Conservation (phyloP, 1,139 yeast genomes). For the Lodderomyces orthopsilosis region DNA sequence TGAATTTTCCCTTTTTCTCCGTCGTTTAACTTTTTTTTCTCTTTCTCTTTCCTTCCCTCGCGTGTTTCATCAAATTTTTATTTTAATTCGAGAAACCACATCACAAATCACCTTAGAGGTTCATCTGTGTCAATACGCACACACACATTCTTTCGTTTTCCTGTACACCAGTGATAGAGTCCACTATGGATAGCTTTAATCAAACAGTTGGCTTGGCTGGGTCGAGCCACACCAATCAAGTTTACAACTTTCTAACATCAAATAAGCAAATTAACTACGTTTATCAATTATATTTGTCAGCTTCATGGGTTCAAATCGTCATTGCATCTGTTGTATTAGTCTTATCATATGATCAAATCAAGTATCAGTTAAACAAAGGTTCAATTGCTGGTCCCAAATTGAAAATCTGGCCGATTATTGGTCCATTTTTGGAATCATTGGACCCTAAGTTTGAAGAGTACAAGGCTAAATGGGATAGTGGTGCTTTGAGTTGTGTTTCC, state of each 20-base stretch:
- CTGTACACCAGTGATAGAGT: background rate
- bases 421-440: slow-evolving; percentile 92
- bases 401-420: slow-evolving; percentile 92
- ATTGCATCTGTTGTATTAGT: slow-evolving; percentile 49
- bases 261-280: slow-evolving; percentile 4
- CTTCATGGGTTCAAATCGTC: slow-evolving; percentile 44
- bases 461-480: slow-evolving; percentile 89
- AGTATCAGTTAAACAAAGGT: slow-evolving; percentile 78
- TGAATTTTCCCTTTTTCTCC: background rate
- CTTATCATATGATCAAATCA: slow-evolving; percentile 75
- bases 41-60: background rate
- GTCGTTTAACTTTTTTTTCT: background rate
- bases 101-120: background rate
- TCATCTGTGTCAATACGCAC: too few relatives aligned
- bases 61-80: background rate
- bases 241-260: background rate
- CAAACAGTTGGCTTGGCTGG: slow-evolving; percentile 1
- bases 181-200: background rate
- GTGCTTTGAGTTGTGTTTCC: slow-evolving; percentile 92
- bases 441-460: slow-evolving; percentile 96
- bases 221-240: background rate
- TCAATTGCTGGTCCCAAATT: slow-evolving; percentile 83
- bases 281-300: slow-evolving; percentile 8
- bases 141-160: slow-evolving; percentile 1
- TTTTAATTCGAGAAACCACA: background rate